A percentile compares a stretch with the other conserved stretches of the same genome.
Evolutionary conservation across 306 rosid species (phyloP).

Genomic region (Lagenaria siceraria): DNA sequence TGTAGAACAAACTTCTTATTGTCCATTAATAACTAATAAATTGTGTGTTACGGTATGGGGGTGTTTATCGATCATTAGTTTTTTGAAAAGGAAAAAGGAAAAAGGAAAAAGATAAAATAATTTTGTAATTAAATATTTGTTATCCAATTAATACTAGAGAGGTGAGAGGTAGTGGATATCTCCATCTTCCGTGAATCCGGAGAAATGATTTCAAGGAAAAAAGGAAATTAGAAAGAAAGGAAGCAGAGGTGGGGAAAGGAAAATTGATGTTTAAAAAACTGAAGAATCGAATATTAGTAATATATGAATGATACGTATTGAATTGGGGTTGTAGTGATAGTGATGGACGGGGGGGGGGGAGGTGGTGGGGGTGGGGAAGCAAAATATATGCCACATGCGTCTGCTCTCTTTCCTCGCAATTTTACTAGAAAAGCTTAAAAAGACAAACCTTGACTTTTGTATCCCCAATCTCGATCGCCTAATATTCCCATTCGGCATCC

Average conservation of each 20-base stretch:
- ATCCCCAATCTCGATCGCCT: neutral
- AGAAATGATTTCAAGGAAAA: neutral
- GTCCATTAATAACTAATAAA: too few relatives aligned
- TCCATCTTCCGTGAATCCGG: neutral
- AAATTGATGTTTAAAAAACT: neutral
- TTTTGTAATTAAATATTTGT: neutral
- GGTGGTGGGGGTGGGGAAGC: neutral
- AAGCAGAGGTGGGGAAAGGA: neutral
- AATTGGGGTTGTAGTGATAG: neutral
- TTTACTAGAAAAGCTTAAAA: neutral
- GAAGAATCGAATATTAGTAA: neutral
- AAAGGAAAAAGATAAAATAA: too few relatives aligned
- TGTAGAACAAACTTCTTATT: too few relatives aligned
- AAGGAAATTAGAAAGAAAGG: too few relatives aligned
- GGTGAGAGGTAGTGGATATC: neutral
- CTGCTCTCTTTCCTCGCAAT: neutral
- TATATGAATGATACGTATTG: neutral
- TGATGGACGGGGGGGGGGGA: neutral
- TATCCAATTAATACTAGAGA: too few relatives aligned
- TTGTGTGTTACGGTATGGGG: neutral
- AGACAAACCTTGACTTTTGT: slow-evolving; percentile 1
- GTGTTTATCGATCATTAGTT: too few relatives aligned
- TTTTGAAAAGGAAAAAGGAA: neutral
- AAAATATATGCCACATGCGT: neutral
- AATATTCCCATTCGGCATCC: neutral